Evolutionary conservation across 2,329 filamentous ascomycete species (phyloP).

Genomic region (Fusarium sp.): DNA sequence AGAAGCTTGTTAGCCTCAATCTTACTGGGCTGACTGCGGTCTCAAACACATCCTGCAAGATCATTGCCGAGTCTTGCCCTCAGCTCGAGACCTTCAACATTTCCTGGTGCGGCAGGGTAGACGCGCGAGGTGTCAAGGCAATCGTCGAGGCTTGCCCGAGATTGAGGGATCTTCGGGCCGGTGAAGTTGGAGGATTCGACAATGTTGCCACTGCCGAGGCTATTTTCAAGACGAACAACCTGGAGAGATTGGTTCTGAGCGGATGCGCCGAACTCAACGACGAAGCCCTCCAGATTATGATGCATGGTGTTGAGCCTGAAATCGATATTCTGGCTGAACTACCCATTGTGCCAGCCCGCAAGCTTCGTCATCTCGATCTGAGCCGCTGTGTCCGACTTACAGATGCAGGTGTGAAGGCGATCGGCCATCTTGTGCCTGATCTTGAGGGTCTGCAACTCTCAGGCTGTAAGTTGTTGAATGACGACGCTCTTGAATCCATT

Average conservation of each 20-base stretch:
- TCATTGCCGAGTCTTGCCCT: conserved; percentile 83
- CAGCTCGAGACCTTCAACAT: conserved; percentile 88
- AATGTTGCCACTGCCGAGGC: conserved; percentile 76
- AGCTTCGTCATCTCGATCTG: conserved; percentile 85
- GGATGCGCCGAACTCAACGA: conserved; percentile 85
- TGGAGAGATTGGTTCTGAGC: conserved; percentile 85
- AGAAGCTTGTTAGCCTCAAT: conserved; percentile 84
- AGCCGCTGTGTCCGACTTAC: conserved; percentile 82
- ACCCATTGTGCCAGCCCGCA: conserved; percentile 80
- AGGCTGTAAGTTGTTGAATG: conserved; percentile 79
- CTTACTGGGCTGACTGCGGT: conserved; percentile 83
- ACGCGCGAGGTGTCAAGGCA: conserved; percentile 78
- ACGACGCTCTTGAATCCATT: conserved; percentile 77
- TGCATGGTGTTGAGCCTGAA: conserved; percentile 80
- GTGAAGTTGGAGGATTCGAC: conserved; percentile 84
- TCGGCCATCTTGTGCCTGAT: conserved; percentile 80
- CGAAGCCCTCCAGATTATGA: conserved; percentile 75
- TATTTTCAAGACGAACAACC: conserved; percentile 82
- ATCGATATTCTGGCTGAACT: conserved; percentile 83
- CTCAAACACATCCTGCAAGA: conserved; percentile 86
- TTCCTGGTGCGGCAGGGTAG: conserved; percentile 91
- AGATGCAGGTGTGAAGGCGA: conserved; percentile 73
- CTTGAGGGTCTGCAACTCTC: conserved; percentile 87
- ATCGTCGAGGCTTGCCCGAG: conserved; percentile 79
- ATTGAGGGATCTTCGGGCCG: conserved; percentile 82